Percentiles rank a stretch among this genome's conserved stretches.
phyloP scores from a whole-genome alignment of 2,329 filamentous ascomycete genomes.

The Leptodontidium sp. region DNA sequence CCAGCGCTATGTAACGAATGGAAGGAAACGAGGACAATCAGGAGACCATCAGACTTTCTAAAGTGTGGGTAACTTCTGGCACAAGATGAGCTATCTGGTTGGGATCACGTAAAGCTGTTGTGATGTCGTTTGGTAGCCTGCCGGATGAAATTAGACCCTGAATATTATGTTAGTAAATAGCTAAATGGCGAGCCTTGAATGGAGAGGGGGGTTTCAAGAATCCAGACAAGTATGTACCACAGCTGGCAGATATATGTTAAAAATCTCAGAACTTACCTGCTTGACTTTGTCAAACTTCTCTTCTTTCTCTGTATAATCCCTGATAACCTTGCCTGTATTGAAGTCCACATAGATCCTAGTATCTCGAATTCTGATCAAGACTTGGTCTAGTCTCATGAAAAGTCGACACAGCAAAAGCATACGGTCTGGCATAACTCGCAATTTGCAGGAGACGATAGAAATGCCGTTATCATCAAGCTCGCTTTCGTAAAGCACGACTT shows the following conservation, averaged over 20 bases:
- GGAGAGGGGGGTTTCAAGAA: not conserved
- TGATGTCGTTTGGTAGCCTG: constrained; percentile 73
- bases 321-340: constrained; percentile 75
- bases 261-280: constrained; percentile 58
- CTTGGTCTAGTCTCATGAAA: constrained; percentile 93
- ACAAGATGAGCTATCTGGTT: constrained; percentile 77
- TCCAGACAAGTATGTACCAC: not conserved
- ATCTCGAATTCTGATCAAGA: constrained; percentile 86
- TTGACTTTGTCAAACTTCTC: constrained; percentile 80
- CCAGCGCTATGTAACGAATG: constrained; percentile 34
- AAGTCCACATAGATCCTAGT: constrained; percentile 95
- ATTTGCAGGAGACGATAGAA: constrained; percentile 86
- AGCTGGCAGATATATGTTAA: not conserved
- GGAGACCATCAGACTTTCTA: constrained; percentile 57
- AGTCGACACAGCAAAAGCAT: constrained; percentile 86
- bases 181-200: not conserved
- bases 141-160: constrained; percentile 60
- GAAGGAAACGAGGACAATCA: constrained; percentile 24
- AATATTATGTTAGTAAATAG: constrained; percentile 36
- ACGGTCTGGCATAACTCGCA: constrained; percentile 89
- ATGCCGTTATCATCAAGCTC: constrained; percentile 98
- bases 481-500: constrained; percentile 95
- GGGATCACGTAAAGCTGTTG: constrained; percentile 79
- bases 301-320: constrained; percentile 92
- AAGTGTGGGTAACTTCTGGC: constrained; percentile 71